Base-by-base conservation (phyloP, 2,329 filamentous ascomycete species). In the Penicillium sp. region DNA sequence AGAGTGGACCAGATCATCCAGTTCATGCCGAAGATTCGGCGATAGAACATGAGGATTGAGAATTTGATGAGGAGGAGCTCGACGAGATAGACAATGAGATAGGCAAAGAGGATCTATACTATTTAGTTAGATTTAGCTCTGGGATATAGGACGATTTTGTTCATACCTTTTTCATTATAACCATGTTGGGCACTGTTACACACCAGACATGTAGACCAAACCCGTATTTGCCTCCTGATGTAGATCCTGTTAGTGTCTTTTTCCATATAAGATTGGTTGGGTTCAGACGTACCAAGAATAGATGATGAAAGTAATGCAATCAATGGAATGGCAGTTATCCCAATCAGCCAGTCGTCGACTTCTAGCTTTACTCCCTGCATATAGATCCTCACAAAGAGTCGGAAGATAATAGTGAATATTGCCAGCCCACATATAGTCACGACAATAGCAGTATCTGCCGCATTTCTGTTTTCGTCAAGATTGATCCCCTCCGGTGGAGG, bases 41-140 rank as follows among this genome's bases (percentile, higher is more conserved):
- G 54, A 31, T 67, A 67, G 54, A 67, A 66, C 36, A 59, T 55
- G 4, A 66, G 43, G n/a, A 67, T 62, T 5, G 61, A 66, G 11
- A 61, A 16, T 38, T 62, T 61, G 43, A 58, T 63, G 1, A 58
- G 35, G 22, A 61, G 55, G 3, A 62, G 54, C 28, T 59, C 47
- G 36, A 47, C 42, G 22, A 57, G 47, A 35, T 65, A 64, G 38
- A 65, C 28, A 26, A 61, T 53, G 25, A 54, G 52, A 30, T 61
- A 61, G 3, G 59, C 41, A 28, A 56, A 57, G 3, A 63, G 57
- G 10, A 56, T 31, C 58, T 56, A 9, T 25, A 30, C n/a, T 5
- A 26, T 22, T 4, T 19, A 10, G 10, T 50, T 17, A 50, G 37
- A n/a, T 17, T 17, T 22, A 19, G n/a, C 8, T 50, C n/a, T 17